Base-by-base conservation (phyloP, 2,329 filamentous ascomycete genomes). In the Clonostachys solani region DNA sequence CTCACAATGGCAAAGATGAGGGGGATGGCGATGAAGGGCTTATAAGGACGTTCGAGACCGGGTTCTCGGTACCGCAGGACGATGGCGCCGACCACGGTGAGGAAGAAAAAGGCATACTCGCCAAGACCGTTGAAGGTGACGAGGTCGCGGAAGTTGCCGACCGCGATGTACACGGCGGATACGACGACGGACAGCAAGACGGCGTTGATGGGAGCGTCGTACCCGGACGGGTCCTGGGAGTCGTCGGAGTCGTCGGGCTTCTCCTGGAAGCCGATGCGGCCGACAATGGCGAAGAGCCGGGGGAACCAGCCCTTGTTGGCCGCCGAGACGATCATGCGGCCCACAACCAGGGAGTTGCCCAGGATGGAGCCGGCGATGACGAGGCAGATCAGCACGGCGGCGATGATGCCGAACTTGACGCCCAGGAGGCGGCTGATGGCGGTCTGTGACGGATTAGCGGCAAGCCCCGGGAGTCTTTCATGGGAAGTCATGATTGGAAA, bases 51-150 rank as follows among this genome's bases (percentile, higher is more conserved):
- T 0, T 66, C 54, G 4, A 85, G 64, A 0, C 64, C 59, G 1
- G 81, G 81, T 56, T 84, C 79, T 2, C 77, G 71, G 47, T 72
- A 72, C 12, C 81, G 73, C 40, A 85, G 61, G 15, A 83, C 63
- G 10, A 84, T 66, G 2, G 79, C 74, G 0, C 81, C 81, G 1
- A 83, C 54, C 0, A 84, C 80, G 0, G 81, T 80, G 33, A 83
- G 67, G 55, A 84, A 81, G 64, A 84, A 84, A 61, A 84, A 85
- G 0, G 81, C 75, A 57, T 80, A 84, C 54, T 81, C 78, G 13
- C 76, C 78, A 5, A 81, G 62, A 0, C 78, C 78, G 45, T 80
- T 81, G 52, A 82, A 82, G 0, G 80, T 84, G 12, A 85, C 56
- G 0, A 85, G 72, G 1, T 77, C 75, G 34, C 81, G 73, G 64